Evolutionary conservation across 805 yeast genomes (phyloP).

Genomic region (Saccharomycopsis oosterbeekiorum): DNA sequence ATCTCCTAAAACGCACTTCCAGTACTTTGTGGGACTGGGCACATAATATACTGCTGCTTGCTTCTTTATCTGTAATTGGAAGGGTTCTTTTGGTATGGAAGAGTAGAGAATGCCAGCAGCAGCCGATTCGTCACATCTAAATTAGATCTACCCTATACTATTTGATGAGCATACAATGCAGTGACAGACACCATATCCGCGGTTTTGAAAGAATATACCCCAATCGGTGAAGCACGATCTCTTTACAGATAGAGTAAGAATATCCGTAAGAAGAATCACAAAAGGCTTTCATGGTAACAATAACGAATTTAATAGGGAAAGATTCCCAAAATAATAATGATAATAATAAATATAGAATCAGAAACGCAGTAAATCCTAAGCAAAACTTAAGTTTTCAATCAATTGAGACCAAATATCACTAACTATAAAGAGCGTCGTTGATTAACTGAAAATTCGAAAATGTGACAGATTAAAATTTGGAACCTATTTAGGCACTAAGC

Average conservation of each 20-base stretch:
- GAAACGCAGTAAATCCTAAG: slow-evolving; percentile 58
- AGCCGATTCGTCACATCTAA: no score
- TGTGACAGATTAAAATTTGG: slow-evolving; percentile 58
- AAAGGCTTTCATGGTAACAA: slow-evolving; percentile 26
- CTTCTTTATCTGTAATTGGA: no score
- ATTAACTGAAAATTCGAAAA: slow-evolving; percentile 36
- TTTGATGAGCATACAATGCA: no score
- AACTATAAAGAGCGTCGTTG: slow-evolving; percentile 74
- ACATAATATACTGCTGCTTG: no score
- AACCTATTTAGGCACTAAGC: slow-evolving; percentile 79
- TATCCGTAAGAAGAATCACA: slow-evolving; percentile 35
- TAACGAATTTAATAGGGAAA: slow-evolving; percentile 24
- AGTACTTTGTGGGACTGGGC: no score
- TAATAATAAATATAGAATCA: slow-evolving; percentile 25
- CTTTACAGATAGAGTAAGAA: slow-evolving; percentile 3
- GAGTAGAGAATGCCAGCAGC: no score
- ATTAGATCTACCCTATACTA: no score
- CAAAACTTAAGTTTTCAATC: slow-evolving; percentile 57
- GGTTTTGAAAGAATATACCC: no score
- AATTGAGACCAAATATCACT: slow-evolving; percentile 77
- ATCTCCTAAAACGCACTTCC: no score
- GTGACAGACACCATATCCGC: no score
- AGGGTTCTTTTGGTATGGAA: no score
- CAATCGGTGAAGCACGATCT: neutral
- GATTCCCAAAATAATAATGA: slow-evolving; percentile 20